Conservation (phyloP, 495 filamentous ascomycete genomes). For the Hypoxylon subgilvum region DNA sequence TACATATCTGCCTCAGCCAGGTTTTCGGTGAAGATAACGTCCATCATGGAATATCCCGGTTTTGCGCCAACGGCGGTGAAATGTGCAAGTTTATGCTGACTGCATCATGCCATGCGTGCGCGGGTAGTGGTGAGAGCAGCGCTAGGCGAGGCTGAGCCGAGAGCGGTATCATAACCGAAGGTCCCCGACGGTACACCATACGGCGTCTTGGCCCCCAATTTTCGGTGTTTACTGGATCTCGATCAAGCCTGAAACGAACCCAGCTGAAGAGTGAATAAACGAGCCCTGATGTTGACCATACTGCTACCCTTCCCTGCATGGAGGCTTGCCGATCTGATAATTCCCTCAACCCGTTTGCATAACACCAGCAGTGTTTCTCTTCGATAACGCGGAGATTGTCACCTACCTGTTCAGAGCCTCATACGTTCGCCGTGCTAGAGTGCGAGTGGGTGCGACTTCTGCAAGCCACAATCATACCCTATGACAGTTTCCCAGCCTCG, state of each 20-base stretch:
- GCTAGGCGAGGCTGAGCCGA: background rate
- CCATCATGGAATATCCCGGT: background rate
- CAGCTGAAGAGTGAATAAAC: background rate
- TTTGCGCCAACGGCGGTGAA: background rate
- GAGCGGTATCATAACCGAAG: background rate
- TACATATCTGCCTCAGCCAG: background rate
- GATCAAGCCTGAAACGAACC: background rate
- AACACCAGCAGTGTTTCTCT: no score
- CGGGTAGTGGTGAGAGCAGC: background rate
- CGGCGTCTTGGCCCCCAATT: background rate
- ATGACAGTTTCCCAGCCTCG: no score
- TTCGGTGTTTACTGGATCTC: background rate
- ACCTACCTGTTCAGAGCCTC: no score
- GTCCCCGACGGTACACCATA: background rate
- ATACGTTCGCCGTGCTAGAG: no score
- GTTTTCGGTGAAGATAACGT: slow-evolving; percentile 1
- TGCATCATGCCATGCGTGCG: no score
- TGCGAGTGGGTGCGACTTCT: no score
- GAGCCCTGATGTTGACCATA: background rate
- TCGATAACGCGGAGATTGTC: no score
- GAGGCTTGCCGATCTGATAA: background rate
- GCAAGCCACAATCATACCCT: no score
- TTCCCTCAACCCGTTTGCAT: background rate
- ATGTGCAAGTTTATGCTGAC: slow-evolving; percentile 9
- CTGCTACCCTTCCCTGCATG: background rate